Evolutionary conservation across 148 eudicot genomes (phyloP).

Genomic region (Chenopodium berlandieri): DNA sequence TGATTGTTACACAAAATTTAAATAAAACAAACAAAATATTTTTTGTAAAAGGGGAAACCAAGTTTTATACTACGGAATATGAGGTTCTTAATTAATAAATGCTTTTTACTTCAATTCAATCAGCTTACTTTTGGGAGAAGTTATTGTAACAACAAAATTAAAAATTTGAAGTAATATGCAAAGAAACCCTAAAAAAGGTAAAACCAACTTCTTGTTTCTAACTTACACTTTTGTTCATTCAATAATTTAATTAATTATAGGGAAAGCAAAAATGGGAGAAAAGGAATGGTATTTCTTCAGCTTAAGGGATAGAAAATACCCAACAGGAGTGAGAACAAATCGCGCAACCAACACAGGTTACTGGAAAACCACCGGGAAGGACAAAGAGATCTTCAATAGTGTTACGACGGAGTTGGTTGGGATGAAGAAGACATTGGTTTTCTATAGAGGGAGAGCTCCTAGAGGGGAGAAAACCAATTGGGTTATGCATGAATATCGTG

Average conservation of each 20-base stretch:
- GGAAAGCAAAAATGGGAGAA: slow-evolving; percentile 91
- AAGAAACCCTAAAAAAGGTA: background rate
- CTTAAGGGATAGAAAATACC: slow-evolving; percentile 80
- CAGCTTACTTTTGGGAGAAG: background rate
- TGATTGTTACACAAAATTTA: too few species aligned
- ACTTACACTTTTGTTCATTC: background rate
- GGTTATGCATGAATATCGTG: slow-evolving; percentile 98
- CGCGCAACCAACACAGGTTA: slow-evolving; percentile 88
- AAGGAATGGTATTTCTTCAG: slow-evolving; percentile 93
- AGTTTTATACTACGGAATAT: background rate
- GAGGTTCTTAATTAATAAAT: background rate
- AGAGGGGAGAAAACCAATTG: slow-evolving; percentile 91
- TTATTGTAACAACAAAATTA: background rate
- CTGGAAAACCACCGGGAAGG: slow-evolving; percentile 95
- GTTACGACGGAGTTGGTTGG: slow-evolving; percentile 62
- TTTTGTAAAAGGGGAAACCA: too few species aligned
- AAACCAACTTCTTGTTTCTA: background rate
- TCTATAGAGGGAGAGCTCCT: slow-evolving; percentile 88
- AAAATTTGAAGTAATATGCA: background rate
- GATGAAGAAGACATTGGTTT: slow-evolving; percentile 92
- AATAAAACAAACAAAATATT: too few species aligned
- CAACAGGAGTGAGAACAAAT: slow-evolving; percentile 89
- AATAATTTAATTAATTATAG: background rate
- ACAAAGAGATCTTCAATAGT: slow-evolving; percentile 82
- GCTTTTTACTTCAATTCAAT: background rate